These are phyloP conservation scores for Ampelomyces quisqualis DNA, from an alignment of 2,329 filamentous ascomycete species.

Conservation along the genomic window DNA sequence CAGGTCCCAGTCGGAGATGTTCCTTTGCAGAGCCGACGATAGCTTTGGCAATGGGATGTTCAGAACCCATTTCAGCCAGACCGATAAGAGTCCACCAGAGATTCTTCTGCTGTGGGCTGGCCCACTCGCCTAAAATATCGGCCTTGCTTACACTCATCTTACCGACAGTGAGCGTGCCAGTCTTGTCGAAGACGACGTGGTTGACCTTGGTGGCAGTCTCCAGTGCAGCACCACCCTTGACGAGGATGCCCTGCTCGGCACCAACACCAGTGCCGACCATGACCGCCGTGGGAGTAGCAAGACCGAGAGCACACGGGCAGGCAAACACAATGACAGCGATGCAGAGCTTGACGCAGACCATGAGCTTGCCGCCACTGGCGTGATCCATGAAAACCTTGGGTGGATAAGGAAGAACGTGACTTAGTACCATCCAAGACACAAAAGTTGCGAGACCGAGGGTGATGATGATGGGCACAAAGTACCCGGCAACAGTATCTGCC, in stretches of 20 bases:
- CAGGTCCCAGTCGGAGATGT: slow-evolving; percentile 69
- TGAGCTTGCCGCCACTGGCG: slow-evolving; percentile 82
- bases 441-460: slow-evolving; percentile 83
- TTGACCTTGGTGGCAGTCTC: slow-evolving; percentile 89
- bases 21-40: slow-evolving; percentile 74
- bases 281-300: slow-evolving; percentile 93
- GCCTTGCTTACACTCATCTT: slow-evolving; percentile 88
- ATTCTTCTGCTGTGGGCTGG: slow-evolving; percentile 64
- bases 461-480: slow-evolving; percentile 90
- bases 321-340: slow-evolving; percentile 99
- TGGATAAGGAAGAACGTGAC: slow-evolving; percentile 79
- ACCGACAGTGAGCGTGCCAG: slow-evolving; percentile 88
- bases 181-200: slow-evolving; percentile 92
- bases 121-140: slow-evolving; percentile 69
- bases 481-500: slow-evolving; percentile 86
- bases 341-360: slow-evolving; percentile 96
- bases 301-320: slow-evolving; percentile 92
- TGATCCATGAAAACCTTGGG: slow-evolving; percentile 82
- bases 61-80: slow-evolving; percentile 91
- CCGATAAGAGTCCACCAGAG: slow-evolving; percentile 97
- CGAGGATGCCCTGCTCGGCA: slow-evolving; percentile 93
- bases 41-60: slow-evolving; percentile 93
- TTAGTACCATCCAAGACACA: slow-evolving; percentile 89
- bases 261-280: slow-evolving; percentile 99
- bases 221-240: slow-evolving; percentile 91